Percentiles rank a stretch among this genome's conserved stretches.
phyloP scores from a whole-genome alignment of 1,284 basidiomycete species.

The Kalmanozyma brasiliensis region DNA sequence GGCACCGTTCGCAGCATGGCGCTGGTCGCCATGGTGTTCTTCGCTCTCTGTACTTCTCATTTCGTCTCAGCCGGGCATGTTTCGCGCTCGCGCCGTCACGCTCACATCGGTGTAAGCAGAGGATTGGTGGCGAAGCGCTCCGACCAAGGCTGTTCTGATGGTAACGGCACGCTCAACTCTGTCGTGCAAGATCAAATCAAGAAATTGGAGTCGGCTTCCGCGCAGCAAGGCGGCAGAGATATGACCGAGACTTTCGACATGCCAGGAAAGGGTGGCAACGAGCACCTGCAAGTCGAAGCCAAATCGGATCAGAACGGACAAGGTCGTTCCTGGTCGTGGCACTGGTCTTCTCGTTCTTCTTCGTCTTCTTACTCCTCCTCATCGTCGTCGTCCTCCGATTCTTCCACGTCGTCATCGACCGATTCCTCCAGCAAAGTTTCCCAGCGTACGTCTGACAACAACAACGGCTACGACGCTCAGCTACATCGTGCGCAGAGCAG shows the following conservation, averaged over 20 bases:
- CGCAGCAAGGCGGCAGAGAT: slow-evolving; percentile 11
- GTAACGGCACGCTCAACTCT: neutral
- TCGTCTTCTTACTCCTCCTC: slow-evolving; percentile 21
- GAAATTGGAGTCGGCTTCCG: slow-evolving; percentile 15
- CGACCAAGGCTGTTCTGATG: slow-evolving; percentile 5
- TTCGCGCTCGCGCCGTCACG: neutral
- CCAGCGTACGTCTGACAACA: neutral
- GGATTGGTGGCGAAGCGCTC: slow-evolving; percentile 10
- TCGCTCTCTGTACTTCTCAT: neutral
- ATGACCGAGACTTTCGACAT: slow-evolving; percentile 2
- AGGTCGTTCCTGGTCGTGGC: slow-evolving; percentile 32
- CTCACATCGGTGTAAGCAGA: slow-evolving; percentile 7
- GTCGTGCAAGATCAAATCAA: slow-evolving; percentile 17
- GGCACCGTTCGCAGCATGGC: slow-evolving; percentile 13
- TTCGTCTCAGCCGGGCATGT: slow-evolving; percentile 8
- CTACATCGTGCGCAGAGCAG: too few relatives aligned
- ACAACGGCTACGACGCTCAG: neutral
- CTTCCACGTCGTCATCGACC: neutral
- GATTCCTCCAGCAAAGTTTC: too few relatives aligned
- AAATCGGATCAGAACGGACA: slow-evolving; percentile 12
- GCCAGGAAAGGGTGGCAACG: neutral
- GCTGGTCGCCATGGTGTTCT: slow-evolving; percentile 30
- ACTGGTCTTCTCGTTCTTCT: slow-evolving; percentile 25
- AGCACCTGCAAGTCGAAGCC: slow-evolving; percentile 17
- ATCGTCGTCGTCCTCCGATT: slow-evolving; percentile 7